Evolutionary conservation across 1,139 yeast genomes (phyloP), one percentile per base, ranked within the genome.

Genomic region (Nakaseomyces uthaithaninus): DNA sequence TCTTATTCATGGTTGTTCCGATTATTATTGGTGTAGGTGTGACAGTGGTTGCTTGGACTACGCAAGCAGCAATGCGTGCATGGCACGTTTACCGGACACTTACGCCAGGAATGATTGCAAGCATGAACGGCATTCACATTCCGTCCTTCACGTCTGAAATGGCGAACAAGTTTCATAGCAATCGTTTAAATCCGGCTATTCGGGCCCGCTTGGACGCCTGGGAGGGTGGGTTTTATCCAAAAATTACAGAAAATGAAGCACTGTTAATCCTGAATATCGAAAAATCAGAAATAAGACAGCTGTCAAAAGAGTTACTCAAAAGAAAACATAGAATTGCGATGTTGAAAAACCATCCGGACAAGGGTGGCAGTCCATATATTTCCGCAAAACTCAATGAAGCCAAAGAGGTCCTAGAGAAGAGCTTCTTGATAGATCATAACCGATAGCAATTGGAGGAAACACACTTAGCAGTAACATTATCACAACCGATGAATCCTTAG

Each of bases 351-450:
- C 98, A 91, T 61, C 98, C 98, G 6, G 98, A 91, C 66, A 83
- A 89, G 58, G 97, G 97, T 34, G 98, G 98, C 3, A 82, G 94
- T 19, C 91, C 96, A n/a, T 89, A 75, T 55, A 64, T 91, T 59
- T 96, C 98, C 45, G 86, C 95, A 41, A 91, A 91, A 69, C 84
- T 91, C 49, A 91, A 91, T 62, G 97, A 91, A 65, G 98, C 98
- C 39, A 50, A 53, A 36, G 60, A 59, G 18, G 38, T 57, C 7
- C 37, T 59, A 18, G 42, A 43, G 17, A 42, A 49, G n/a, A 55
- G 60, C 27, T 44, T 47, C 14, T 41, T 55, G 39, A 24, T 55
- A 16, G 47, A 46, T 27, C 43, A 47, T 31, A 31, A 33, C n/a
- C 45, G 33, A 35, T 23, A 25, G 19, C 14, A 12, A n/a, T 12